Base-by-base conservation (phyloP, 2,329 filamentous ascomycete genomes). In the Epichloe glyceriae region DNA sequence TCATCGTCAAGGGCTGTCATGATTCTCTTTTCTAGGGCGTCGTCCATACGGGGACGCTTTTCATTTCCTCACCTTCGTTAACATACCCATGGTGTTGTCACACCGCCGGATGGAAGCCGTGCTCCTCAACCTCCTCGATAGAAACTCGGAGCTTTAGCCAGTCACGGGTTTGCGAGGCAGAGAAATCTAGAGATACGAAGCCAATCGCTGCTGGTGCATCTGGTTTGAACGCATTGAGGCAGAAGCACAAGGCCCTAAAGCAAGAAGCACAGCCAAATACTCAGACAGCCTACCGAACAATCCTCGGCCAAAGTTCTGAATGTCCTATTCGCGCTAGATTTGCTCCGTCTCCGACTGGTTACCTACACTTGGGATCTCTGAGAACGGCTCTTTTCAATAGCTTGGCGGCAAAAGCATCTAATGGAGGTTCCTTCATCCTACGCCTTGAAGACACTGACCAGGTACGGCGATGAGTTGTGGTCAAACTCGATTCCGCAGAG, bases 301-400 rank as follows among this genome's bases (percentile, higher is more conserved):
- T 69, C 48, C 58, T 70, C 2, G 66, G 66, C 12, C 62, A 68
- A 46, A 60, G 57, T 80, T 80, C 53, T 75, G 88, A 64, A 88
- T 52, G 58, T 12, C 66, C 67, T 12, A 67, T 70, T 46, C 58
- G 67, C 33, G 62, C 93, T 17, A 83, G 93, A 45, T 98, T 98
- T 67, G 93, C 94, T 1, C 93, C 93, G 0, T 97, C 93, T 1
- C 93, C 93, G 0, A 98, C 93, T 0, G 93, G 93, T 1, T 90
- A 91, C 60, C 75, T 98, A 22, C 93, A 98, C 67, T 74, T 98
- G 12, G 93, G 93, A 4, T 95, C 90, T 0, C 68, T 98, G 37
- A 78, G 93, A 52, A 98, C 93, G 0, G 94, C 94, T 0, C 69
- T 98, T n/a, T 97, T 89, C 72, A 97, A 95, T 62, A 96, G 91